These are phyloP conservation scores for Lichenothelia convexa DNA, from an alignment of 495 filamentous ascomycete species.

Conservation along the genomic window DNA sequence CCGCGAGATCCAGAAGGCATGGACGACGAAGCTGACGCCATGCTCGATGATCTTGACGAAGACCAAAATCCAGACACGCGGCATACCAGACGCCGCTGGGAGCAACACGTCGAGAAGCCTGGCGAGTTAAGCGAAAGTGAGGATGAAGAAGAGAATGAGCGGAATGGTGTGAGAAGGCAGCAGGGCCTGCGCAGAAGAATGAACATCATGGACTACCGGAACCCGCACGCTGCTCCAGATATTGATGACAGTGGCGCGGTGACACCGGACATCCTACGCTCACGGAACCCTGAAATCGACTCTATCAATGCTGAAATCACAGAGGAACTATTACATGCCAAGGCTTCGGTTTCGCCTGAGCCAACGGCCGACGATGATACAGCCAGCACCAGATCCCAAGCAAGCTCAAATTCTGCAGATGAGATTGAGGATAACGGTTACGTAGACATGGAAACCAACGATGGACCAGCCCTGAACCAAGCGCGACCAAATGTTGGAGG, in stretches of 20 bases:
- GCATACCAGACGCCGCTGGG: conserved; percentile 66
- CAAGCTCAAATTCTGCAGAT: conserved; percentile 17
- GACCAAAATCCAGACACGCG: conserved; percentile 78
- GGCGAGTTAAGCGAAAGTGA: conserved; percentile 51
- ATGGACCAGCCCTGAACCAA: background rate
- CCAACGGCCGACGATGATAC: background rate
- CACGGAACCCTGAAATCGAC: conserved; percentile 23
- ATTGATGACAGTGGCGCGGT: conserved; percentile 41
- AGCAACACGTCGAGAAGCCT: conserved; percentile 52
- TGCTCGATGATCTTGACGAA: conserved; percentile 73
- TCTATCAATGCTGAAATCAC: background rate
- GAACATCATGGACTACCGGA: conserved; percentile 55
- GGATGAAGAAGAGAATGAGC: conserved; percentile 53
- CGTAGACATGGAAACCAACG: conserved; percentile 1
- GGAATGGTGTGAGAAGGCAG: conserved; percentile 51
- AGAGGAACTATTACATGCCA: background rate
- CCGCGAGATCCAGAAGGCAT: conserved; percentile 57
- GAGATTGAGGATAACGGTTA: conserved; percentile 40
- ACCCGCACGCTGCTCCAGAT: conserved; percentile 31
- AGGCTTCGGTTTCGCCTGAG: background rate
- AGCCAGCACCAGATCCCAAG: background rate
- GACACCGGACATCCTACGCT: conserved; percentile 30
- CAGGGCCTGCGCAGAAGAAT: conserved; percentile 36
- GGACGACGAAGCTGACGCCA: conserved; percentile 73
- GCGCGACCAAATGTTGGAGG: background rate